Conservation (phyloP, 257 asterid species). For the Ophiorrhiza pumila region DNA sequence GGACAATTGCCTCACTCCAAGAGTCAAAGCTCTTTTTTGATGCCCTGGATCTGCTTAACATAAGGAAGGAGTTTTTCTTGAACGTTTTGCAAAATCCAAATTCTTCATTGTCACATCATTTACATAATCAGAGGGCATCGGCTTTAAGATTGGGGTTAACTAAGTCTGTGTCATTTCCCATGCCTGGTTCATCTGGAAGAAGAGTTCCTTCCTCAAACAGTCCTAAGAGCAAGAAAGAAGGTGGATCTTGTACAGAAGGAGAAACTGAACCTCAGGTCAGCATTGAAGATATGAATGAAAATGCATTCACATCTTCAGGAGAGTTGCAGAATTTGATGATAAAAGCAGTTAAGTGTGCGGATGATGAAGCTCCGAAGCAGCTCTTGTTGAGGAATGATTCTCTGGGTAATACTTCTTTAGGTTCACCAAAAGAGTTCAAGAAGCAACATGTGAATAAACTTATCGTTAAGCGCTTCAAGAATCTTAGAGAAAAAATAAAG, state of each 20-base stretch:
- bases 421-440: conserved; percentile 21
- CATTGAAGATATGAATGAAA: background rate
- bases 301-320: conserved; percentile 10
- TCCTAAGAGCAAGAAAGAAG: conserved; percentile 12
- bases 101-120: conserved; percentile 41
- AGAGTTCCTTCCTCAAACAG: conserved; percentile 1
- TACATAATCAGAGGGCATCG: conserved; percentile 42
- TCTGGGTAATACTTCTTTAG: conserved; percentile 21
- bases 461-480: conserved; percentile 54
- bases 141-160: conserved; percentile 35
- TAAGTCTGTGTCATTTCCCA: conserved; percentile 64
- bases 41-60: conserved; percentile 65
- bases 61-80: conserved; percentile 73
- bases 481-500: conserved; percentile 50
- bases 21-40: conserved; percentile 71
- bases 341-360: conserved; percentile 14
- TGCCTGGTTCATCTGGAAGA: conserved; percentile 21
- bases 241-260: conserved; percentile 16
- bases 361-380: conserved; percentile 16
- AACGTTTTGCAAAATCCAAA: conserved; percentile 63
- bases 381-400: conserved; percentile 11
- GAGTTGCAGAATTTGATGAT: conserved; percentile 11
- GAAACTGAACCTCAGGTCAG: conserved; percentile 6
- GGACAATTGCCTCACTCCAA: conserved; percentile 38
- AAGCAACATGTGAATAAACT: conserved; percentile 36